Conservation (phyloP, 495 filamentous ascomycete species). For the Penicillium parvum region DNA sequence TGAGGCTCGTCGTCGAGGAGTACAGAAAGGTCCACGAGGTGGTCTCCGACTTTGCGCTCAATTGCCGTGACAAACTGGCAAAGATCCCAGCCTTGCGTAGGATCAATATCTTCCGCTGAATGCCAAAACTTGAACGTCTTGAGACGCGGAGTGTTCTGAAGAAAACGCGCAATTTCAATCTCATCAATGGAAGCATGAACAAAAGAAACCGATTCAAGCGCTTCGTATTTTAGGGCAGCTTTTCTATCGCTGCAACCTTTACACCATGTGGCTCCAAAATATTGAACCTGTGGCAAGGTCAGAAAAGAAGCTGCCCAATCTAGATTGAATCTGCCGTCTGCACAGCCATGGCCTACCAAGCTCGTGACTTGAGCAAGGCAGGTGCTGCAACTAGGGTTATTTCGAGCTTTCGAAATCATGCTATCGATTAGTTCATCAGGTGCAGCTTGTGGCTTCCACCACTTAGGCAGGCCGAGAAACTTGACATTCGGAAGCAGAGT, state of each 20-base stretch:
- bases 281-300: conserved; percentile 23
- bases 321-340: neutral
- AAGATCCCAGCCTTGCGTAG: conserved; percentile 29
- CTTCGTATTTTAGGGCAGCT: conserved; percentile 6
- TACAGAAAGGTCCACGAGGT: conserved; percentile 31
- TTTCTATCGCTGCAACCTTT: conserved; percentile 13
- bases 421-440: neutral
- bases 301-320: conserved; percentile 23
- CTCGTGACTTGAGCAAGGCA: neutral
- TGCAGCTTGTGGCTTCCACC: conserved; percentile 15
- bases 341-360: conserved; percentile 1
- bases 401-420: neutral
- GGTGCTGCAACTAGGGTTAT: neutral
- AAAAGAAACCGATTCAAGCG: conserved; percentile 22
- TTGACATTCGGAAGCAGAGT: conserved; percentile 34
- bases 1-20: conserved; percentile 22
- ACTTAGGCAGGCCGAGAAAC: conserved; percentile 20
- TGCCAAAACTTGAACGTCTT: conserved; percentile 30
- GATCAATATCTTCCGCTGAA: conserved; percentile 13
- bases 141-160: conserved; percentile 29
- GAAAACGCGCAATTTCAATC: conserved; percentile 30
- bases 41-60: conserved; percentile 26
- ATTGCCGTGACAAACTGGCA: conserved; percentile 33
- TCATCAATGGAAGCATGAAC: conserved; percentile 27
- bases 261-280: conserved; percentile 22